Conservation (phyloP, 2,329 filamentous ascomycete species). For the Sporothrix pseudoabietina region DNA sequence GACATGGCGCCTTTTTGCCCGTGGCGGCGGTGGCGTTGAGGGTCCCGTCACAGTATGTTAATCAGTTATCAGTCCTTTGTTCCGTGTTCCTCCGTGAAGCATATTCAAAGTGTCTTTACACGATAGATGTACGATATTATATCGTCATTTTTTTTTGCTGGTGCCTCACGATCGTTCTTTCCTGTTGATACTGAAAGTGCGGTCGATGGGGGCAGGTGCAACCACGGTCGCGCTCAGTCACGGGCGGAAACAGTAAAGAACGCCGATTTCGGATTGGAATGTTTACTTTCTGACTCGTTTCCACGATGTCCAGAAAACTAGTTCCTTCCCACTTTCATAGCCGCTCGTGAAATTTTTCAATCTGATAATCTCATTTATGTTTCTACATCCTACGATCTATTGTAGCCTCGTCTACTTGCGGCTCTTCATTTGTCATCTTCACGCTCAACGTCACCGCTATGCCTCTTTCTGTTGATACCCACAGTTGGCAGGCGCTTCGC, state of each 20-base stretch:
- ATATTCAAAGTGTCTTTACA: neutral
- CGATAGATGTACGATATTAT: neutral
- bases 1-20: conserved; percentile 3
- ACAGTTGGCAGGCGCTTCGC: neutral
- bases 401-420: neutral
- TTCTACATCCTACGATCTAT: neutral
- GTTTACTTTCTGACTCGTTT: neutral
- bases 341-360: neutral
- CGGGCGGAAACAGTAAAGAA: neutral
- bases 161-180: neutral
- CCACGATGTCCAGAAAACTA: neutral
- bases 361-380: neutral
- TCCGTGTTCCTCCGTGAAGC: neutral
- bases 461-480: neutral
- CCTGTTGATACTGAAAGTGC: neutral
- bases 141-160: neutral
- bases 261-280: neutral
- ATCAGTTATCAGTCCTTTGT: neutral
- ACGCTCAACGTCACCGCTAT: neutral
- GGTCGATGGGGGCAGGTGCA: neutral
- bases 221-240: neutral
- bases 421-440: neutral
- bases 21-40: neutral
- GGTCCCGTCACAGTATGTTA: neutral
- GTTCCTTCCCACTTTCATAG: neutral